Percentiles rank a stretch among this genome's conserved stretches.
phyloP scores from a whole-genome alignment of 192 early-diverging fungal genomes.

The Coemansia sp. region DNA sequence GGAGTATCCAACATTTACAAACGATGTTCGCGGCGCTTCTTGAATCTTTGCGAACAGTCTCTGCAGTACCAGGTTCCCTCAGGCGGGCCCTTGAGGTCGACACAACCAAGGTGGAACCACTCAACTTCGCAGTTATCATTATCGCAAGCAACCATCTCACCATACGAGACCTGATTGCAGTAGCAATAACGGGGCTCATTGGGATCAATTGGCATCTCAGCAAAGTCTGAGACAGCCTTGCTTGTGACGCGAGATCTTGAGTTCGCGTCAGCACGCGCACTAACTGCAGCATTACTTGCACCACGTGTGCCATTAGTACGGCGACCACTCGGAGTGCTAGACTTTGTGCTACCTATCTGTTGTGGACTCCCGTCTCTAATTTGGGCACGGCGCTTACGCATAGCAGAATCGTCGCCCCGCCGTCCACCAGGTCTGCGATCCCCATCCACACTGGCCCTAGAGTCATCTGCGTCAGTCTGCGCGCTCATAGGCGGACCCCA shows the following conservation, averaged over 20 bases:
- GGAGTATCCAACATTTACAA: neutral
- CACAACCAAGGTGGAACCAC: conserved; percentile 98
- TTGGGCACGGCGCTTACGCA: neutral
- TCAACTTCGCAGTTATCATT: conserved; percentile 91
- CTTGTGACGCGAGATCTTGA: conserved; percentile 17
- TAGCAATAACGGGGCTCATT: conserved; percentile 97
- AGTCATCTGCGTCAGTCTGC: neutral
- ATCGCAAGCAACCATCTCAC: conserved; percentile 97
- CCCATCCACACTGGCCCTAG: neutral
- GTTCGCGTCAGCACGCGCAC: conserved; percentile 5
- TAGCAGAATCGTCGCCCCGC: neutral
- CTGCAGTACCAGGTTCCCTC: conserved; percentile 97
- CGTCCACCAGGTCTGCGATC: neutral
- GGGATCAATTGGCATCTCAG: conserved; percentile 86
- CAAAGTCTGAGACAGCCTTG: conserved; percentile 23
- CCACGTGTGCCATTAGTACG: conserved; percentile 13
- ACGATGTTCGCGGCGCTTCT: conserved; percentile 40
- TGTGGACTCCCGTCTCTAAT: conserved; percentile 6
- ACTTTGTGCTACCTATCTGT: conserved; percentile 9
- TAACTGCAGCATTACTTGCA: neutral
- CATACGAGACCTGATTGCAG: conserved; percentile 92
- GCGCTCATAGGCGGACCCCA: conserved; percentile 20
- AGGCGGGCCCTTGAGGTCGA: conserved; percentile 80
- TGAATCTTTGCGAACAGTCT: conserved; percentile 62
- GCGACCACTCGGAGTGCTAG: conserved; percentile 17